Evolutionary conservation across 169 alveolate species (phyloP), one percentile per base, ranked within the genome.

Genomic region (Cryptosporidium meleagridis): DNA sequence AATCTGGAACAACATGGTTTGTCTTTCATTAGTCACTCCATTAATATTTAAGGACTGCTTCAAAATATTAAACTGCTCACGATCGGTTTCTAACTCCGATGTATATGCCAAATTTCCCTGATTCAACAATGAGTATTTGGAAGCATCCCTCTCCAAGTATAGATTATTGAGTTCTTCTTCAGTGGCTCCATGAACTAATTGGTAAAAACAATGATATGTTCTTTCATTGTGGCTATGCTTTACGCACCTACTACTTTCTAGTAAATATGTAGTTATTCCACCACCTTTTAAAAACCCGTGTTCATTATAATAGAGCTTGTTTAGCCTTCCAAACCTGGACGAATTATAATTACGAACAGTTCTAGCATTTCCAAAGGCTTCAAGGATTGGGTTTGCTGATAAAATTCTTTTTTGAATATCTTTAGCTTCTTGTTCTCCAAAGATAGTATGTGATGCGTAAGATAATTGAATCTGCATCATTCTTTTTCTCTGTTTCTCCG

Each of bases 341-440:
- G 97, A 94, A 93, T 96, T 96, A 92, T 96, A 94, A 85, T 96
- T 96, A 69, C 97, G 93, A 2, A 95, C 94, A 3, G 98, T 96
- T 93, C 96, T 96, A 0, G 98, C 98, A 92, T 96, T 96, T 7
- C 98, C 98, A 80, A 96, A 95, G 3, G 97, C 97, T 87, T 96
- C 98, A 71, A 95, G 87, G 35, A 95, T 93, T 0, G 98, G 98
- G 85, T 96, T 96, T 41, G 96, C 95, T 31, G 95, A 95, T 91
- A 96, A 84, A 67, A 96, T 92, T 86, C 95, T 93, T 37, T 91
- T 85, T 18, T 69, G 84, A 39, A 86, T 67, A 39, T 68, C 72
- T 85, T 31, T 85, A 71, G 72, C 91, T 70, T 75, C 91, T 14
- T 91, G 70, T 39, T 61, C 92, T 1, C 86, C 92, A 44, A 73